Percentiles rank a stretch among this genome's conserved stretches.
Evolutionary conservation across 2,329 filamentous ascomycete species (phyloP).

Genomic region (Bertia moriformis): DNA sequence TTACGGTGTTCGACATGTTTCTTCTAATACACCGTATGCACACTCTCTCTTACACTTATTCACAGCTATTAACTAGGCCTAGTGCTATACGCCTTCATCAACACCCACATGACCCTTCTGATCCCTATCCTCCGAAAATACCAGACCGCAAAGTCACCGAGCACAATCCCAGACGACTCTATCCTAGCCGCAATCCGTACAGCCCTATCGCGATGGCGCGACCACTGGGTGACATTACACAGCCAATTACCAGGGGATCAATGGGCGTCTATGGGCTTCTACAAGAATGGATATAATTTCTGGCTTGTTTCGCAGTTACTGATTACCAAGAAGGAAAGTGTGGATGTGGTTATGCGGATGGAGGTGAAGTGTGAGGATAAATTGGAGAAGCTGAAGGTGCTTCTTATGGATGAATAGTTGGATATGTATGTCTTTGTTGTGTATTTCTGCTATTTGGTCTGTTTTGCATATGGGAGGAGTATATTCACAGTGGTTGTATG

Average conservation of each 20-base stretch:
- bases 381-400: slow-evolving; percentile 20
- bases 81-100: slow-evolving; percentile 23
- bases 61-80: slow-evolving; percentile 2
- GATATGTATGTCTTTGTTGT: no score
- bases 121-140: slow-evolving; percentile 11
- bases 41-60: neutral
- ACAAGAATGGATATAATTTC: slow-evolving; percentile 23
- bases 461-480: no score
- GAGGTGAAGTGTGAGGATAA: slow-evolving; percentile 27
- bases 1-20: slow-evolving; percentile 22
- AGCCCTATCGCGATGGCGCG: slow-evolving; percentile 19
- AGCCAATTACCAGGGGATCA: slow-evolving; percentile 14
- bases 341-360: slow-evolving; percentile 25
- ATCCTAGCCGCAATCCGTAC: slow-evolving; percentile 14
- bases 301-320: slow-evolving; percentile 24
- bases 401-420: slow-evolving; percentile 18
- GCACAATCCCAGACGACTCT: slow-evolving; percentile 11
- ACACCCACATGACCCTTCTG: slow-evolving; percentile 20
- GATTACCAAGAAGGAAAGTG: slow-evolving; percentile 21
- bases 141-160: slow-evolving; percentile 4
- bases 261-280: slow-evolving; percentile 23
- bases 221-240: slow-evolving; percentile 17
- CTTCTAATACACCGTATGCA: slow-evolving; percentile 22
- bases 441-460: no score
- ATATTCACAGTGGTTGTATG: no score